Conservation (phyloP, 257 asterid genomes). For the Jacaranda copaia region DNA sequence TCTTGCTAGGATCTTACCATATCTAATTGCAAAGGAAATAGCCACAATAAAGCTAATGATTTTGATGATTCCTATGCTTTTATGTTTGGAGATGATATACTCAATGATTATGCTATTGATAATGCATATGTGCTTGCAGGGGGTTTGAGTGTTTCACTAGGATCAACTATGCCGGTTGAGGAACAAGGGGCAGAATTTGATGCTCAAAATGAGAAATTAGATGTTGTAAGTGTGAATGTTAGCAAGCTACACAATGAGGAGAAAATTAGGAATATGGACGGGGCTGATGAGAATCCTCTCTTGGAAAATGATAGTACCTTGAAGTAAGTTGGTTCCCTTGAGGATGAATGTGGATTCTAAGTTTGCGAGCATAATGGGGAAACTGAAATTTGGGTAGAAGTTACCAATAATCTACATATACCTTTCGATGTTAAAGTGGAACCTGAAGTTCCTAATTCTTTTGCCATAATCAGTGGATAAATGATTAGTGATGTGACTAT, state of each 20-base stretch:
- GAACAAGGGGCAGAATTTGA: slow-evolving; percentile 11
- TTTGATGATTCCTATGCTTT: slow-evolving; percentile 60
- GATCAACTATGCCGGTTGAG: slow-evolving; percentile 2
- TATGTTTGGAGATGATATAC: slow-evolving; percentile 44
- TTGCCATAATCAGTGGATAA: slow-evolving; percentile 39
- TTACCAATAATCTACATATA: slow-evolving; percentile 34
- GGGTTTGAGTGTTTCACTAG: slow-evolving; percentile 22
- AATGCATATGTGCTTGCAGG: slow-evolving; percentile 29
- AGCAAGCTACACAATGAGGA: slow-evolving; percentile 16
- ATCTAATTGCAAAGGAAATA: slow-evolving; percentile 44
- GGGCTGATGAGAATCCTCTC: slow-evolving; percentile 10
- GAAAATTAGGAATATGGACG: slow-evolving; percentile 28
- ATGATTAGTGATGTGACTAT: slow-evolving; percentile 35
- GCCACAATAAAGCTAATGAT: slow-evolving; percentile 38
- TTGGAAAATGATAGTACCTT: slow-evolving; percentile 13
- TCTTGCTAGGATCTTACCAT: slow-evolving; percentile 48
- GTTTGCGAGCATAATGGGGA: slow-evolving; percentile 18
- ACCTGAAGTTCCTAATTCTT: slow-evolving; percentile 40
- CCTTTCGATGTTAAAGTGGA: slow-evolving; percentile 46
- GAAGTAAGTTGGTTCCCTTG: slow-evolving; percentile 27
- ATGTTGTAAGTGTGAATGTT: slow-evolving; percentile 14
- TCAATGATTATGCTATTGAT: slow-evolving; percentile 34
- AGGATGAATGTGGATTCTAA: slow-evolving; percentile 7
- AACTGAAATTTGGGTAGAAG: slow-evolving; percentile 30
- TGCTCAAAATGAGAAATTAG: slow-evolving; percentile 28